A percentile compares a stretch with the other conserved stretches of the same genome.
phyloP scores from a whole-genome alignment of 768 basidiomycete species.

The Wakefieldia striispora region DNA sequence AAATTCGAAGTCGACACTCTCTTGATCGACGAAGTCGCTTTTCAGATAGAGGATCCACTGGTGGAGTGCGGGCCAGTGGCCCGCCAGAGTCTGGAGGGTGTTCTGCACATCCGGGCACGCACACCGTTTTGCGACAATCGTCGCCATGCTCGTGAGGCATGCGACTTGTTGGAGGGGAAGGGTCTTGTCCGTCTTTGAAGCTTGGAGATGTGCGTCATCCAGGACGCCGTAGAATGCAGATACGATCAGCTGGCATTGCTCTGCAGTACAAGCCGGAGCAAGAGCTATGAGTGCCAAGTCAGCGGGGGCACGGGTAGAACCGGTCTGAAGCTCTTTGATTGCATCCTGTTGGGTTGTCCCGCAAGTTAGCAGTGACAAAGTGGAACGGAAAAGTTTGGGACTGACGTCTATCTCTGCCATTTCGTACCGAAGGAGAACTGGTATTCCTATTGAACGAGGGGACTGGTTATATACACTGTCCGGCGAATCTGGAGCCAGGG shows the following conservation, averaged over 20 bases:
- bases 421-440: slow-evolving; percentile 13
- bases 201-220: slow-evolving; percentile 18
- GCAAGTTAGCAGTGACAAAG: background rate
- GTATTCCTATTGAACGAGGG: background rate
- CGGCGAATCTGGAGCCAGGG: too few species aligned
- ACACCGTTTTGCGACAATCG: slow-evolving; percentile 9
- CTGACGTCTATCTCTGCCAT: slow-evolving; percentile 17
- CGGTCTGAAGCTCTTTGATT: slow-evolving; percentile 21
- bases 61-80: slow-evolving; percentile 19
- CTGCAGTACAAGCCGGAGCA: slow-evolving; percentile 12
- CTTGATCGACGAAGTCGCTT: slow-evolving; percentile 20
- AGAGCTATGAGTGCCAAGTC: slow-evolving; percentile 22
- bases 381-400: background rate
- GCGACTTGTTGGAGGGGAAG: slow-evolving; percentile 21
- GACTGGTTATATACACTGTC: background rate
- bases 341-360: slow-evolving; percentile 9
- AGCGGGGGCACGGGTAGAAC: slow-evolving; percentile 18
- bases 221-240: slow-evolving; percentile 21
- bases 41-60: slow-evolving; percentile 28
- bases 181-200: slow-evolving; percentile 7
- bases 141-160: slow-evolving; percentile 15
- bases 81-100: slow-evolving; percentile 5
- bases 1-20: slow-evolving; percentile 15
- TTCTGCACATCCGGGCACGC: background rate
- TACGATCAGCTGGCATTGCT: slow-evolving; percentile 17